Conservation (phyloP, 2,329 filamentous ascomycete genomes). For the Scedosporium boydii region DNA sequence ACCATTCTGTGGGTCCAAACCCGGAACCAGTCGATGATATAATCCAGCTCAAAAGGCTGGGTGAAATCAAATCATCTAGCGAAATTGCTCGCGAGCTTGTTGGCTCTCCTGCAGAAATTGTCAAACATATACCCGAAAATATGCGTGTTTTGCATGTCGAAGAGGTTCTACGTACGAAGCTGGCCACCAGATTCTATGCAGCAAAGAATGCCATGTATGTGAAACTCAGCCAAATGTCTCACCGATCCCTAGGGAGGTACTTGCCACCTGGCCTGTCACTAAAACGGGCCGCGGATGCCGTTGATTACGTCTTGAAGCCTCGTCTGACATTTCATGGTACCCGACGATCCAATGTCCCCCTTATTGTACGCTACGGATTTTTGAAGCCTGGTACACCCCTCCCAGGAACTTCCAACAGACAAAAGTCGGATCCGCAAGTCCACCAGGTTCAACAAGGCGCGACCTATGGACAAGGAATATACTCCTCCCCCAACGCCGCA, state of each 20-base stretch:
- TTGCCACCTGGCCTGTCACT: neutral
- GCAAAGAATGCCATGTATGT: neutral
- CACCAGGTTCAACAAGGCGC: constrained; percentile 24
- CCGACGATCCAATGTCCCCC: constrained; percentile 22
- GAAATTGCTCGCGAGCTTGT: constrained; percentile 21
- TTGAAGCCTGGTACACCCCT: constrained; percentile 22
- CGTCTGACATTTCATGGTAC: constrained; percentile 32
- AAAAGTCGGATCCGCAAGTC: neutral
- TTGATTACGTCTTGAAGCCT: constrained; percentile 25
- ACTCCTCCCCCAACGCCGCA: constrained; percentile 29
- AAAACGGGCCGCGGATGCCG: constrained; percentile 17
- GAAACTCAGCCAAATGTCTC: neutral
- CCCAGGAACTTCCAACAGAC: neutral
- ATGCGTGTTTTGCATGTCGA: constrained; percentile 29
- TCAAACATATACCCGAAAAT: constrained; percentile 16
- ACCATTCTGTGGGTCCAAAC: neutral
- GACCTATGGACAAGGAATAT: constrained; percentile 31
- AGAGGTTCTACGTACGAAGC: constrained; percentile 23
- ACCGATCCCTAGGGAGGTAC: neutral
- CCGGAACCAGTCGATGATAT: neutral
- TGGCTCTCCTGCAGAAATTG: constrained; percentile 21
- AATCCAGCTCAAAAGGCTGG: constrained; percentile 3
- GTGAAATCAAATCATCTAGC: constrained; percentile 10
- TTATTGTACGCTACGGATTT: constrained; percentile 34
- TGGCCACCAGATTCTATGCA: constrained; percentile 19